These are phyloP conservation scores for Curvularia lunata DNA, from an alignment of 2,329 filamentous ascomycete species.

Conservation along the genomic window DNA sequence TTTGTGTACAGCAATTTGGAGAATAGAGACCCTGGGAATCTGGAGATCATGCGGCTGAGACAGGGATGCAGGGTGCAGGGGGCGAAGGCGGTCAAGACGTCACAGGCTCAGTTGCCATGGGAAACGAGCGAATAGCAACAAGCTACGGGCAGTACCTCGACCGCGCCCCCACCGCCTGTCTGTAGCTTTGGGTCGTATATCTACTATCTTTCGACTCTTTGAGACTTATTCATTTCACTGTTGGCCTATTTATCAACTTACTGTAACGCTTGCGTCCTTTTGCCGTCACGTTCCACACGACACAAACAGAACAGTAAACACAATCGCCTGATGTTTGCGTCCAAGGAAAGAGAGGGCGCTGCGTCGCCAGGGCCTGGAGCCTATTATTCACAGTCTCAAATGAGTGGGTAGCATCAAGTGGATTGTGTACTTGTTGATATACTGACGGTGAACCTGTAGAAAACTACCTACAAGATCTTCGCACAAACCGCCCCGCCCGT, in stretches of 20 bases:
- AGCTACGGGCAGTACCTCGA: conserved; percentile 34
- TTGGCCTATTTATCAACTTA: neutral
- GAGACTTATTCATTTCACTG: conserved; percentile 3
- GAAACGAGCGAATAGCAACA: conserved; percentile 34
- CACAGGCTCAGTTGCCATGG: conserved; percentile 30
- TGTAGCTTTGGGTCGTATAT: conserved; percentile 22
- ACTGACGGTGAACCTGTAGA: conserved; percentile 56
- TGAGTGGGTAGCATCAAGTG: conserved; percentile 42
- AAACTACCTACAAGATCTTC: conserved; percentile 72
- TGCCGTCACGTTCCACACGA: conserved; percentile 2
- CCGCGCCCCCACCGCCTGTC: conserved; percentile 41
- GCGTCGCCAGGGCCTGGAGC: conserved; percentile 44
- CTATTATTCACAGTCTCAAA: conserved; percentile 48
- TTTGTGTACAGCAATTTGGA: neutral
- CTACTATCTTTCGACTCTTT: conserved; percentile 12
- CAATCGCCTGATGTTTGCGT: conserved; percentile 36
- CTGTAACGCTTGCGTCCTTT: neutral
- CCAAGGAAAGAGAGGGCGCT: conserved; percentile 46
- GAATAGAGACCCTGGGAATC: conserved; percentile 11
- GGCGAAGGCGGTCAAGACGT: conserved; percentile 28
- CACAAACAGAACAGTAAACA: conserved; percentile 28
- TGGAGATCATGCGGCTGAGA: conserved; percentile 18
- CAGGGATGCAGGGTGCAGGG: conserved; percentile 22
- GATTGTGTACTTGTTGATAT: conserved; percentile 15
- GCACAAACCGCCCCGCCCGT: conserved; percentile 69